Evolutionary conservation across 352 stramenopile species (phyloP), one percentile per base, ranked within the genome.

Genomic region (Globisporangium yorkense): DNA sequence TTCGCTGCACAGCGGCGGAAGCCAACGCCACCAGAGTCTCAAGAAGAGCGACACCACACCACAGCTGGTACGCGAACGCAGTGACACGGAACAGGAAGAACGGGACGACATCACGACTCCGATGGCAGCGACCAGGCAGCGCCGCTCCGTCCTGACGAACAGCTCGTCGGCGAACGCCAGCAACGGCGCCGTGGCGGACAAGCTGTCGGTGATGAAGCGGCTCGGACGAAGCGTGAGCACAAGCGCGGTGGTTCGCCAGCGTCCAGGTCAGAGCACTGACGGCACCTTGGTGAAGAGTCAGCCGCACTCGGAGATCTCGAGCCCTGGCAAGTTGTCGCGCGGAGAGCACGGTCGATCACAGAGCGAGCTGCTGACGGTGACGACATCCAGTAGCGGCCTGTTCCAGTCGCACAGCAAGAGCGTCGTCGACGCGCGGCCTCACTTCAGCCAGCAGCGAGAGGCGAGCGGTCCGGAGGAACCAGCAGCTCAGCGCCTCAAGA

Each of bases 11-110:
- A 18, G 6, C 16, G n/a, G 18, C 3, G 16, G 16, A 15, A 21
- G 6, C 21, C 41, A 13, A 10, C 13, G 5, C 29, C 21, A 16
- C 20, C 15, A 35, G 20, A 16, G 40, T 0, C 33, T 56, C 5
- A 27, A 39, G 15, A 64, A 64, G 35, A 64, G 58, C 27, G 51
- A 64, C 21, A 64, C 40, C n/a, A 40, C 58, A 9, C 51, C 51
- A 18, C 48, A 46, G 18, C 39, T 62, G 33, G 4, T 20, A 29
- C 20, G 40, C 40, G 4, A 10, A 47, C 41, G n/a, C 41, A 24
- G 41, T 6, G 37, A 59, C 31, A 29, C 53, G 0, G n/a, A 55
- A 0, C n/a, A 51, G n/a, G 33, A 48, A 3, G 43, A 59, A 12
- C 43, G 21, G 31, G 29, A 45, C n/a, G 54, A 59, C 20, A 20